Percentiles rank a stretch among this genome's conserved stretches.
Conservation (phyloP, 768 basidiomycete species). For the Lactarius psammicola region DNA sequence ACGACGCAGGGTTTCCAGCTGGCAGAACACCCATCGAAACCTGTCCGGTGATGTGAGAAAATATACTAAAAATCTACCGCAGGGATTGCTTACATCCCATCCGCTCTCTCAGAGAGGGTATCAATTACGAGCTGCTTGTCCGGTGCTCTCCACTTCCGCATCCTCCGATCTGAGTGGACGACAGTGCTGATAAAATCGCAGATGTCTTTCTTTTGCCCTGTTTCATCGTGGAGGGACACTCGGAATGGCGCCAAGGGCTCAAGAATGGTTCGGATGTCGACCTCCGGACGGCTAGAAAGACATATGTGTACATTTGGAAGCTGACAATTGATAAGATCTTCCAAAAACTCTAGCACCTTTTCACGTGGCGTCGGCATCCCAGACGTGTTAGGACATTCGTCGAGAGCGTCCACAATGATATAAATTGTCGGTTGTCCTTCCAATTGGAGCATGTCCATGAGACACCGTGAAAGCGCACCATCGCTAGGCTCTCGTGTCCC, state of each 20-base stretch:
- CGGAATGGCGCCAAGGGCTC: background rate
- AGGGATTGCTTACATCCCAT: background rate
- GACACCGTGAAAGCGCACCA: background rate
- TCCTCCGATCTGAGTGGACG: background rate
- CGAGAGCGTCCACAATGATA: background rate
- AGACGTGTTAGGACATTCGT: background rate
- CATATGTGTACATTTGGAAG: background rate
- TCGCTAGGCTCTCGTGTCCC: background rate
- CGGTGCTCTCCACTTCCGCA: background rate
- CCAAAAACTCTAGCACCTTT: background rate
- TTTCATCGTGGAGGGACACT: background rate
- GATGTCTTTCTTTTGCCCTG: background rate
- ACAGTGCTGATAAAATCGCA: background rate
- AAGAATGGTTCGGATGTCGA: background rate
- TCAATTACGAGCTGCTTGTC: constrained; percentile 1
- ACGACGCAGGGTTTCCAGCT: background rate
- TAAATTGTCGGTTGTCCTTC: background rate
- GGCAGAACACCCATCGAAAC: constrained; percentile 2
- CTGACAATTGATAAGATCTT: background rate
- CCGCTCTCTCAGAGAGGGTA: background rate
- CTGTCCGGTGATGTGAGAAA: background rate
- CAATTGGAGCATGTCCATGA: background rate
- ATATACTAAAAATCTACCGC: background rate
- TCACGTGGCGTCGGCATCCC: background rate
- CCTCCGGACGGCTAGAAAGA: background rate